Base-by-base conservation (phyloP, 2,329 filamentous ascomycete species). In the Chaetomiaceae sp. region DNA sequence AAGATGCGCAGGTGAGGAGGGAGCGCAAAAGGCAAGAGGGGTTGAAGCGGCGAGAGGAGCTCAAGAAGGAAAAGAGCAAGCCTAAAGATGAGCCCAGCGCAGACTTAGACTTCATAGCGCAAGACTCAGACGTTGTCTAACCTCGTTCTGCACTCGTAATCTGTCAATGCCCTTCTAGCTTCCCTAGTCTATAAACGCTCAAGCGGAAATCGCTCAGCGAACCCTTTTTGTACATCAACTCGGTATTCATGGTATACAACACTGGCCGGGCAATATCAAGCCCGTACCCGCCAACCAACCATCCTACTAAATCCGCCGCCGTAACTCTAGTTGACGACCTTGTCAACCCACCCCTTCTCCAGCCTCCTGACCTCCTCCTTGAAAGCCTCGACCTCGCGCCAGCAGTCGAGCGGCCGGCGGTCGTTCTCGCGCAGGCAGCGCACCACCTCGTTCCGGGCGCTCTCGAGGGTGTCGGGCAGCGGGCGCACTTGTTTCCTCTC, bases 331-430 rank as follows among this genome's bases (percentile, higher is more conserved):
- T 71, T 70, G 51, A 88, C 79, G 50, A 95, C 83, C 73, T 85
- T 89, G 65, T 95, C 86, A 31, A 96, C 89, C 82, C 95, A 97
- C 21, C 77, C 77, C 71, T 82, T 85, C 79, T 96, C 92, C 70
- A 96, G 70, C 73, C 82, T 83, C 60, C 87, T 82, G 44, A 97
- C 91, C 76, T 95, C 89, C 62, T 80, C 79, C 81, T 91, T 95
- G 70, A 97, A 97, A 17, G 76, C 77, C 73, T 95, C 86, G 20
- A 96, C 89, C 79, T 96, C 90, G 70, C 84, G 79, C 87, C 88
- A 96, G 78, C 92, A 97, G 74, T 96, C 88, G 66, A 96, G 74
- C 66, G 92, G 91, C 68, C 89, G 80, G 58, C 89, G 78, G 70
- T 96, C 91, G 68, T 96, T 85, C 64, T 85, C 78, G 55, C 87